Percentiles rank a stretch among this genome's conserved stretches.
Evolutionary conservation across 225 moss, liverwort and hornwort species (phyloP).

Genomic region (Polytrichum commune): DNA sequence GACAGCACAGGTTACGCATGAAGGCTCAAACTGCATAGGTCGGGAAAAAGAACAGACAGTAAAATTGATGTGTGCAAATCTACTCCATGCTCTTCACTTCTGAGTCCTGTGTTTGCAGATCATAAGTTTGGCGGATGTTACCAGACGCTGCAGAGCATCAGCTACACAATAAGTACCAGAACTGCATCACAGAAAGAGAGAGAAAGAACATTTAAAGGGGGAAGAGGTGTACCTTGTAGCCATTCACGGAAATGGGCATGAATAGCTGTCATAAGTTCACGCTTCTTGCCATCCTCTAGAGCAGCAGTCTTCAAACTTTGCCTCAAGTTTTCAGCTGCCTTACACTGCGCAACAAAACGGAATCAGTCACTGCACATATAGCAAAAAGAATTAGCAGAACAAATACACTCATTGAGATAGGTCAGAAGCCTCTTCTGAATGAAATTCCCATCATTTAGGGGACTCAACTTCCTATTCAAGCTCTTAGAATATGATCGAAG

Average conservation of each 20-base stretch:
- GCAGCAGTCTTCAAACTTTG: slow-evolving; percentile 46
- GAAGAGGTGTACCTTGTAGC: slow-evolving; percentile 45
- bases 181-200: background rate
- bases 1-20: background rate
- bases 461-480: no score
- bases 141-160: slow-evolving; percentile 55
- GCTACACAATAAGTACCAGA: slow-evolving; percentile 6
- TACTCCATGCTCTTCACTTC: slow-evolving; percentile 63
- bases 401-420: background rate
- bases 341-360: slow-evolving; percentile 27
- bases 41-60: background rate
- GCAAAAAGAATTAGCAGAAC: background rate
- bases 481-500: no score
- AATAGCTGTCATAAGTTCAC: slow-evolving; percentile 53
- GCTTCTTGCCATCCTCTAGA: slow-evolving; percentile 56
- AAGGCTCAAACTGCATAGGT: slow-evolving; percentile 6
- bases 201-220: background rate
- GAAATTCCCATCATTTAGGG: no score
- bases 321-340: slow-evolving; percentile 59
- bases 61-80: slow-evolving; percentile 3
- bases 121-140: slow-evolving; percentile 71
- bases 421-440: background rate
- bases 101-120: slow-evolving; percentile 52
- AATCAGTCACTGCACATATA: background rate
- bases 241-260: slow-evolving; percentile 66